A percentile compares a stretch with the other conserved stretches of the same genome.
phyloP scores from a whole-genome alignment of 75 land plant genomes.

The Picea glauca region DNA sequence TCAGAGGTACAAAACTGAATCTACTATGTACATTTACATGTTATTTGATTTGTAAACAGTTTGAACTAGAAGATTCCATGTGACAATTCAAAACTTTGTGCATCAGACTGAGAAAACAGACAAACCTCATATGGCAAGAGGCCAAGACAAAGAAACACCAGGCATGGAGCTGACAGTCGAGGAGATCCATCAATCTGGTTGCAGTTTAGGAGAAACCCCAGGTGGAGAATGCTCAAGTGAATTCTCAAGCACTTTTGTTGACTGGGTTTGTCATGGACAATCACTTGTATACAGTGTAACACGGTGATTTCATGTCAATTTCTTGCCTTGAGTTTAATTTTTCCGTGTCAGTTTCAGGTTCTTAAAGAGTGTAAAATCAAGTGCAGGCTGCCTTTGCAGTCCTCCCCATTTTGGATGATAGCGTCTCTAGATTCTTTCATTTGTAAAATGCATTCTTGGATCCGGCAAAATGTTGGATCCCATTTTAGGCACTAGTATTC shows the following conservation, averaged over 20 bases:
- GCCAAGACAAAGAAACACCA: background rate
- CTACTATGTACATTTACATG: background rate
- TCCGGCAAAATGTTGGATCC: slow-evolving; percentile 9
- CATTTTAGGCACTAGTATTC: background rate
- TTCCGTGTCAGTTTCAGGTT: too few relatives aligned
- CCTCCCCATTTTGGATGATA: background rate
- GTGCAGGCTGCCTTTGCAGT: background rate
- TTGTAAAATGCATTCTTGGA: background rate
- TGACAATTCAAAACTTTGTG: background rate
- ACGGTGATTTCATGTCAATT: background rate
- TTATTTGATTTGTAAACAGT: background rate
- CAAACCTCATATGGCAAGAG: background rate
- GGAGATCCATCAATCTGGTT: background rate
- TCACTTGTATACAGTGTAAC: background rate
- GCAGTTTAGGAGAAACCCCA: background rate
- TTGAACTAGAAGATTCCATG: background rate
- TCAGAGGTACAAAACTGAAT: slow-evolving; percentile 6
- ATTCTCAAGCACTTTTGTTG: slow-evolving; percentile 4
- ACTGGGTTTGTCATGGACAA: slow-evolving; percentile 8
- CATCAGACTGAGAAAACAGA: slow-evolving; percentile 1
- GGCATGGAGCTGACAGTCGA: background rate
- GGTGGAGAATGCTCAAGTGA: slow-evolving; percentile 1
- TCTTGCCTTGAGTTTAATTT: background rate
- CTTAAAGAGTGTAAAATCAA: background rate
- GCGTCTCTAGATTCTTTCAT: background rate